These are phyloP conservation scores for Ceratobasidium sp. DNA, from an alignment of 1,284 basidiomycete species.

Conservation along the genomic window DNA sequence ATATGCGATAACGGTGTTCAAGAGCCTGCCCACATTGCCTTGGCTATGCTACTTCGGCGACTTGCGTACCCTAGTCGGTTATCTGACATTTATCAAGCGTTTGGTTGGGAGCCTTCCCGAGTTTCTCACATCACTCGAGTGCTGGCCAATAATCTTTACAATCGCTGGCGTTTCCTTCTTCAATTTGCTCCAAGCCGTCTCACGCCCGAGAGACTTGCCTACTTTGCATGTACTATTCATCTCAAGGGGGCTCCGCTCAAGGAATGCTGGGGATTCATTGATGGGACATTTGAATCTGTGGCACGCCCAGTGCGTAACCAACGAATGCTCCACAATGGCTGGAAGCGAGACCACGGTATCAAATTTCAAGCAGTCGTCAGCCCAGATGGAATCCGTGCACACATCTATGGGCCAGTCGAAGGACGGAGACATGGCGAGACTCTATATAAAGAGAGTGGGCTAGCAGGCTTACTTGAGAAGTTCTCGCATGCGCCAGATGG, in stretches of 20 bases:
- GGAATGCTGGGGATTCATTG: background rate
- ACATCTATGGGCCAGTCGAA: constrained; percentile 9
- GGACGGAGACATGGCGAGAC: constrained; percentile 1
- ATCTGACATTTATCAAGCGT: background rate
- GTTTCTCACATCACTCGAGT: background rate
- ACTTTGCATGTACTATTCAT: background rate
- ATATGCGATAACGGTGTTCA: background rate
- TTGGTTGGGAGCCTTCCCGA: background rate
- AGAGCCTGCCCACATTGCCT: constrained; percentile 1
- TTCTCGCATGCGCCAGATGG: constrained; percentile 22
- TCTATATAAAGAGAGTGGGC: background rate
- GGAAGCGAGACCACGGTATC: background rate
- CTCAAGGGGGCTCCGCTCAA: background rate
- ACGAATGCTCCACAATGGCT: constrained; percentile 12
- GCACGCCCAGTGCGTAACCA: constrained; percentile 1
- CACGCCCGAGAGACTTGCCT: background rate
- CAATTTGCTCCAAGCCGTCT: background rate
- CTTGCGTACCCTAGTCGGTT: constrained; percentile 1
- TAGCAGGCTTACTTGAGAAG: background rate
- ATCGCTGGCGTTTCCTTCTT: constrained; percentile 1
- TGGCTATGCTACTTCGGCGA: background rate
- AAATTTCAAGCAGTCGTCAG: background rate
- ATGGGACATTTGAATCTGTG: background rate
- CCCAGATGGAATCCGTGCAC: background rate
- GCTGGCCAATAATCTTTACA: background rate